Percentiles rank a stretch among this genome's conserved stretches.
Conservation (phyloP, 495 filamentous ascomycete genomes). For the Pyrenula massariospora region DNA sequence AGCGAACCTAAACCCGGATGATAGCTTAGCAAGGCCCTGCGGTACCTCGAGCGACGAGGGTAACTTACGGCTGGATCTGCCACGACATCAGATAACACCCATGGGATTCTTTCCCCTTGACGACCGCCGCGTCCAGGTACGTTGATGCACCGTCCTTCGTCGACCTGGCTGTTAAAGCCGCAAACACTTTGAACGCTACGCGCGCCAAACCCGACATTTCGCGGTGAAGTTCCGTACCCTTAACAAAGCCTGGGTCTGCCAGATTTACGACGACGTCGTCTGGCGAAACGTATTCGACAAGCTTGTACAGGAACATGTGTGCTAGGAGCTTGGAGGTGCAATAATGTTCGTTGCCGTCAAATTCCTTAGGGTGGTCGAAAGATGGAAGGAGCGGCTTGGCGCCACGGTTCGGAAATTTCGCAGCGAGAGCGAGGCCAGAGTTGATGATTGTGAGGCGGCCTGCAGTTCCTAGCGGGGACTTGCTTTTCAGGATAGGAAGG, state of each 20-base stretch:
- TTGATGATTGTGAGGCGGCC: constrained; percentile 28
- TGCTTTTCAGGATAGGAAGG: constrained; percentile 32
- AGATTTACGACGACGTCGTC: constrained; percentile 36
- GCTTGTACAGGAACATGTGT: constrained; percentile 28
- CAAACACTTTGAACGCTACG: constrained; percentile 9
- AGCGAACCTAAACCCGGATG: constrained; percentile 9
- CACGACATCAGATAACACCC: constrained; percentile 29
- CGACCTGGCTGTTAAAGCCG: constrained; percentile 14
- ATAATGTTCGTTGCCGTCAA: constrained; percentile 23
- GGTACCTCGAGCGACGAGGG: neutral
- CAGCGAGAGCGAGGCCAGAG: constrained; percentile 18
- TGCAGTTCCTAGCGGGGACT: constrained; percentile 13
- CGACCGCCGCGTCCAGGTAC: constrained; percentile 26
- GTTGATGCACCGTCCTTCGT: constrained; percentile 20
- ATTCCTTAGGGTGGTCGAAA: constrained; percentile 29
- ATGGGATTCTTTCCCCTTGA: constrained; percentile 31
- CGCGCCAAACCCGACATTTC: constrained; percentile 11
- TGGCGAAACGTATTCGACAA: constrained; percentile 24
- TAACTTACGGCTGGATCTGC: constrained; percentile 26
- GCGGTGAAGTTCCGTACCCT: constrained; percentile 27
- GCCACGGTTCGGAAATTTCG: constrained; percentile 19
- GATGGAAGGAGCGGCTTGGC: constrained; percentile 23
- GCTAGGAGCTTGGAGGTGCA: constrained; percentile 26
- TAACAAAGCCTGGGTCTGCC: constrained; percentile 30
- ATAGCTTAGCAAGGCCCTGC: neutral